Evolutionary conservation across 805 yeast species (phyloP).

Genomic region (Cyberlindnera amylophila): DNA sequence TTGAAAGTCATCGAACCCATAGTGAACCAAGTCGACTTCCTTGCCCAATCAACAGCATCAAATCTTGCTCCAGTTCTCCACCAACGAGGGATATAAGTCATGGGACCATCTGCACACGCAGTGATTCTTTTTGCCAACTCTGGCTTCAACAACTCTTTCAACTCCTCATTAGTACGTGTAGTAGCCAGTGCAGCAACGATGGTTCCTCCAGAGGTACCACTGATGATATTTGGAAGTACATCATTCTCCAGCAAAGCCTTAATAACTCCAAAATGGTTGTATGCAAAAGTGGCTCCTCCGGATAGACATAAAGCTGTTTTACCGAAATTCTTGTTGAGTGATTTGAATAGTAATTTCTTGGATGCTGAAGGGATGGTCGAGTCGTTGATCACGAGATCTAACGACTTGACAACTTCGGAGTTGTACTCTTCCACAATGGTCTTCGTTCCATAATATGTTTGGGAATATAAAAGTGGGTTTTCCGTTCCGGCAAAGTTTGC

Average conservation of each 20-base stretch:
- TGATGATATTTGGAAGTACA: conserved; percentile 60
- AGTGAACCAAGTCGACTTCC: conserved; percentile 65
- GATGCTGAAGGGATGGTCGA: conserved; percentile 33
- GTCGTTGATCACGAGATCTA: conserved; percentile 41
- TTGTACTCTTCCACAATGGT: conserved; percentile 52
- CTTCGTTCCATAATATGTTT: conserved; percentile 74
- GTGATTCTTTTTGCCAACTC: conserved; percentile 59
- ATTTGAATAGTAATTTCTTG: conserved; percentile 52
- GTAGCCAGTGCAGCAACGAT: conserved; percentile 69
- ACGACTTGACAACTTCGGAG: conserved; percentile 44
- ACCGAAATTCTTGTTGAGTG: conserved; percentile 62
- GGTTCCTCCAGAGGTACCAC: conserved; percentile 84
- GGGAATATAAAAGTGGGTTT: conserved; percentile 66
- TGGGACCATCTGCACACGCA: conserved; percentile 63
- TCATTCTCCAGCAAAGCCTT: conserved; percentile 68
- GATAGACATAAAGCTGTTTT: conserved; percentile 66
- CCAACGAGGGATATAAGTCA: conserved; percentile 59
- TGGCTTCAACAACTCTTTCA: conserved; percentile 49
- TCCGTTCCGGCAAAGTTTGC: conserved; percentile 78
- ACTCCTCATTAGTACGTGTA: conserved; percentile 66
- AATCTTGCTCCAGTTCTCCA: conserved; percentile 76
- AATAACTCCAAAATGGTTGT: conserved; percentile 72
- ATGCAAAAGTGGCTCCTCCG: conserved; percentile 80
- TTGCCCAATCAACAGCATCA: conserved; percentile 73
- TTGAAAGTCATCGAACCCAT: conserved; percentile 67